A percentile compares a stretch with the other conserved stretches of the same genome.
phyloP scores from a whole-genome alignment of 2,329 filamentous ascomycete genomes.

The Zymoseptoria brevis region DNA sequence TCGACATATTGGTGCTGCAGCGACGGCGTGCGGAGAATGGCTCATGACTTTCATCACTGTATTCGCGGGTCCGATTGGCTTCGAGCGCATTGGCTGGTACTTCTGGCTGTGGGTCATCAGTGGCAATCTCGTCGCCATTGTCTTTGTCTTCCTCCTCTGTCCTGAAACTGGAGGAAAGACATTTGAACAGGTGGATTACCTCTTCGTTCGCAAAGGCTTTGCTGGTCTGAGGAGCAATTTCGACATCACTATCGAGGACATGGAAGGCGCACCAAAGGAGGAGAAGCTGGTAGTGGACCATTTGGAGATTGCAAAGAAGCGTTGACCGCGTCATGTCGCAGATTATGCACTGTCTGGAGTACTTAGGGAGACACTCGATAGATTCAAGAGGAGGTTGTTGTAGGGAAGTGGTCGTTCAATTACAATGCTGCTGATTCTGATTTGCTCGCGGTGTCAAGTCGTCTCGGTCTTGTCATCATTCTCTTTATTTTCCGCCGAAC shows the following conservation, averaged over 20 bases:
- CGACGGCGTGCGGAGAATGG: slow-evolving; percentile 7
- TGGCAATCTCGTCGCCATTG: slow-evolving; percentile 9
- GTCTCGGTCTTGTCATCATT: background rate
- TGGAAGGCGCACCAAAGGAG: slow-evolving; percentile 1
- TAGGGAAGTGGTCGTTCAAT: background rate
- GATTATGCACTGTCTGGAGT: background rate
- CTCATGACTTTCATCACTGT: slow-evolving; percentile 9
- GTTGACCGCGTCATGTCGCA: background rate
- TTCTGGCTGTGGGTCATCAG: slow-evolving; percentile 14
- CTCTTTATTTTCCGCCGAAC: slow-evolving; percentile 56
- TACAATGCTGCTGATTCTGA: background rate
- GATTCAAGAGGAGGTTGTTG: background rate
- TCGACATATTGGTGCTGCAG: slow-evolving; percentile 8
- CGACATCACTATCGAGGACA: slow-evolving; percentile 11
- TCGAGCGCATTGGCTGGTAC: slow-evolving; percentile 9
- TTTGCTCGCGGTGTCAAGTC: background rate
- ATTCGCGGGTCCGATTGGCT: slow-evolving; percentile 6
- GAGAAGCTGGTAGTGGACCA: background rate
- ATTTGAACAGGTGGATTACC: slow-evolving; percentile 10
- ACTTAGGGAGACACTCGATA: background rate
- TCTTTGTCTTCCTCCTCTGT: slow-evolving; percentile 8
- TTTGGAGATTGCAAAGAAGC: background rate
- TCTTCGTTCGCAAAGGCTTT: slow-evolving; percentile 7
- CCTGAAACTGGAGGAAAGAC: slow-evolving; percentile 12
- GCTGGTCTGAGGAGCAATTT: slow-evolving; percentile 9